phyloP scores from a whole-genome alignment of 2,329 filamentous ascomycete genomes.

The Aspergillus sclerotialis region DNA sequence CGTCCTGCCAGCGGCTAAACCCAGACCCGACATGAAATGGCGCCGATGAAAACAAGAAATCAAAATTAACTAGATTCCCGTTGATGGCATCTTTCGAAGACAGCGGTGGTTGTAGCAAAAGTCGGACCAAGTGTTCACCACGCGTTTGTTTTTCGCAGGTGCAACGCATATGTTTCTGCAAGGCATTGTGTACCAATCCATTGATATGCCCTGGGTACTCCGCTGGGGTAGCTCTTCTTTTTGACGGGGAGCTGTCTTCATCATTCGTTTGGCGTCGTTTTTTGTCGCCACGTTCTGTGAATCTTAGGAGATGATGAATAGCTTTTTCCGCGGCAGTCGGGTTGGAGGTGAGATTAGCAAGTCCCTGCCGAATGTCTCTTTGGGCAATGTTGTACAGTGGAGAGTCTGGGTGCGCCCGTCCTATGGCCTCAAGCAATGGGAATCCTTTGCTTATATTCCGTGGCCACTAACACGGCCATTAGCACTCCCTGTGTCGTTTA shows the following conservation, averaged over 20 bases:
- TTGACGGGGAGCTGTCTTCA: too few species aligned
- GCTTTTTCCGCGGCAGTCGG: not conserved
- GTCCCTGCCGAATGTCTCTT: not conserved
- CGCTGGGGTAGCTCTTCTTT: not conserved
- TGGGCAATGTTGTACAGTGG: too few species aligned
- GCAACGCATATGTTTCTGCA: not conserved
- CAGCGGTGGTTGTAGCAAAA: not conserved
- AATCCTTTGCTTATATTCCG: not conserved
- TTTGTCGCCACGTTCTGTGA: not conserved
- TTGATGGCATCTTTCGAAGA: not conserved
- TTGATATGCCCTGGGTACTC: not conserved
- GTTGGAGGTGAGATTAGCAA: not conserved
- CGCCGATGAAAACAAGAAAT: slow-evolving; percentile 2
- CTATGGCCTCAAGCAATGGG: not conserved
- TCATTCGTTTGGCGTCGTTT: not conserved
- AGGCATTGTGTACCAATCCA: not conserved
- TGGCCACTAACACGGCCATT: not conserved
- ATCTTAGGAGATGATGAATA: not conserved
- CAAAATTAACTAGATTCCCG: slow-evolving; percentile 1
- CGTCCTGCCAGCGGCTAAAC: not conserved
- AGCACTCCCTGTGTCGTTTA: not conserved
- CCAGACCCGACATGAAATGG: not conserved
- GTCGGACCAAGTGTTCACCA: not conserved
- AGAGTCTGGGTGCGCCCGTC: not conserved
- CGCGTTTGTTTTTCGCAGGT: not conserved